Evolutionary conservation across 1,284 basidiomycete species (phyloP).

Genomic region (Ceratobasidium sp.): DNA sequence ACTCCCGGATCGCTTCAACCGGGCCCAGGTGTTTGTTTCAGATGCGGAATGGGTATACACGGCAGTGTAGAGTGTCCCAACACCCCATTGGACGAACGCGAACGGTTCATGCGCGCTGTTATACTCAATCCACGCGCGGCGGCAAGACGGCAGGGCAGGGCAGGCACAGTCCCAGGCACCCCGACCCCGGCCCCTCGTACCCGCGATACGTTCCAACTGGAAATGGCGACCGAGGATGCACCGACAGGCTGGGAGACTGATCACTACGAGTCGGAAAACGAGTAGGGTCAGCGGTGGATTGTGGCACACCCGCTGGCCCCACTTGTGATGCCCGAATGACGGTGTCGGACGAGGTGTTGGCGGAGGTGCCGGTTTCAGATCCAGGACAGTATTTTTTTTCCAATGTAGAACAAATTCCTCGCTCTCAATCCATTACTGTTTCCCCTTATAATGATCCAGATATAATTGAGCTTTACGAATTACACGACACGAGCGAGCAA

Average conservation of each 20-base stretch:
- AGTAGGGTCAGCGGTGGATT: neutral
- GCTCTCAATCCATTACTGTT: constrained; percentile 1
- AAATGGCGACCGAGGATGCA: neutral
- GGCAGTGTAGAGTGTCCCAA: constrained; percentile 3
- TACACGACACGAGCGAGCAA: neutral
- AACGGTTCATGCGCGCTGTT: neutral
- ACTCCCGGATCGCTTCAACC: neutral
- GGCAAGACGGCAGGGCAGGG: neutral
- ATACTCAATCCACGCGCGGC: neutral
- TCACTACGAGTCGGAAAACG: constrained; percentile 16
- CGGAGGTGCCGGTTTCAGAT: neutral
- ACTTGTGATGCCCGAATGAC: neutral
- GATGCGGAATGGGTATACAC: neutral
- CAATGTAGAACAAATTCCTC: neutral
- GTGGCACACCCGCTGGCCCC: constrained; percentile 21
- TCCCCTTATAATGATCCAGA: neutral
- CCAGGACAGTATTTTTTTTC: constrained; percentile 13
- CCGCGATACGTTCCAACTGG: neutral
- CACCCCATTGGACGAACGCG: neutral
- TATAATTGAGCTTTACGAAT: constrained; percentile 2
- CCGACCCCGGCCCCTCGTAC: neutral
- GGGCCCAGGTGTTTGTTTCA: neutral
- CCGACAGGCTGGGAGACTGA: neutral
- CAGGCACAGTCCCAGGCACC: neutral
- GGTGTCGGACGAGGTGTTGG: neutral